Percentiles rank a stretch among this genome's conserved stretches.
phyloP scores from a whole-genome alignment of 2,329 filamentous ascomycete species.

The Biscogniauxia marginata region DNA sequence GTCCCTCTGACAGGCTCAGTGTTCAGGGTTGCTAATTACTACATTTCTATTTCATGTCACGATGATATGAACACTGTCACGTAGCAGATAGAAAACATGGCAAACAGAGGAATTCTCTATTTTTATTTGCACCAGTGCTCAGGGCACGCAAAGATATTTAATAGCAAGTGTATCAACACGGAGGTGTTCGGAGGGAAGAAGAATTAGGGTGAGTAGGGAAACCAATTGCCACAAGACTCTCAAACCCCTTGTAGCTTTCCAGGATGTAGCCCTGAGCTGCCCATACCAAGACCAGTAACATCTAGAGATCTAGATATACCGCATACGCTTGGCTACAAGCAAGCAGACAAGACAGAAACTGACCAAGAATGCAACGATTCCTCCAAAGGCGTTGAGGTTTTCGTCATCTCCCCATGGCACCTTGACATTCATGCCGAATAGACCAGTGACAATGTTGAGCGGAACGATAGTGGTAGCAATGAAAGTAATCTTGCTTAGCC shows the following conservation, averaged over 20 bases:
- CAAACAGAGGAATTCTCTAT: neutral
- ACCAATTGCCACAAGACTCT: neutral
- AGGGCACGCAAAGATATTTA: neutral
- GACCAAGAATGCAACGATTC: constrained; percentile 56
- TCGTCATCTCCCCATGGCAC: constrained; percentile 60
- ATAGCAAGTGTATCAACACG: neutral
- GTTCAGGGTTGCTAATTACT: neutral
- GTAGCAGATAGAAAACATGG: neutral
- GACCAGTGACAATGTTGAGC: constrained; percentile 84
- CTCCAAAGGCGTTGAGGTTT: constrained; percentile 57
- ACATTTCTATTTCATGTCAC: neutral
- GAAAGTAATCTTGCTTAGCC: constrained; percentile 92
- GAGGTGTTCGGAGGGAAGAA: neutral
- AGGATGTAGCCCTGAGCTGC: neutral
- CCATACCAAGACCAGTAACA: neutral
- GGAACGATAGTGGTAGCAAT: constrained; percentile 94
- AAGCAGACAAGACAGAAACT: constrained; percentile 48
- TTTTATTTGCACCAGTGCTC: neutral
- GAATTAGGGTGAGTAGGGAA: neutral
- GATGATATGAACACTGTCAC: neutral
- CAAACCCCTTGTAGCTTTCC: neutral
- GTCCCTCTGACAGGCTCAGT: no score
- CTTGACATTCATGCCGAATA: constrained; percentile 84
- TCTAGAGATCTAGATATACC: constrained; percentile 42
- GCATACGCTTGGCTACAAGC: constrained; percentile 42